Evolutionary conservation across 345 rosid species (phyloP), one percentile per base, ranked within the genome.

Genomic region (Eucalyptus brandiana): DNA sequence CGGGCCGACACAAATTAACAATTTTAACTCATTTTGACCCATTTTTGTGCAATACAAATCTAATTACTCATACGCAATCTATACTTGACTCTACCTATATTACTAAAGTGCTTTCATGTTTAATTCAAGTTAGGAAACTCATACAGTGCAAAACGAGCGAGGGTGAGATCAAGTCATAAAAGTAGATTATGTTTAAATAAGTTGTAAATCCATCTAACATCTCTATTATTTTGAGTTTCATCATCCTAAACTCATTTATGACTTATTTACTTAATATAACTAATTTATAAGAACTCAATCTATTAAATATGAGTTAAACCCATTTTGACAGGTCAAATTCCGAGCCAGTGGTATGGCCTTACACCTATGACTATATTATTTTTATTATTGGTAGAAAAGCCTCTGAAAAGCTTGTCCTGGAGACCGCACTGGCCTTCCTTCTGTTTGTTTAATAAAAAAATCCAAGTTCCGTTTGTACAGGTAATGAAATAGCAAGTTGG

Each of bases 1-100:
- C 1, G 3, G n/a, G 7, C 7, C 0, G 0, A 28, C 8, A 12
- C 32, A 60, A 60, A 28, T 28, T 24, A 24, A 24, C 6, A 23
- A 56, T 24, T 56, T 24, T 9, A 1, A 56, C 30, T 24, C 30
- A 56, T 0, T 24, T 56, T 60, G 67, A 12, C 0, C 1, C 1
- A 60, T 60, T 60, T 60, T 0, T 6, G 6, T 60, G 32, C 16
- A 60, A 60, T 28, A 6, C 16, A 28, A 12, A 60, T 60, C 14
- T 60, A 60, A 12, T 60, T 12, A 60, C n/a, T 28, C 16, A 60
- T 60, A 1, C 1, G 2, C 7, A 60, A 28, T 30, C 32, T 28
- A 26, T 60, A 60, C 17, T 12, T 60, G 16, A 60, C 8, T 12
- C 17, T 28, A 1, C 32, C 32, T 30, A 60, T 12, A 28, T 28